Base-by-base conservation (phyloP, 2,329 filamentous ascomycete species). In the Periconia digitata region DNA sequence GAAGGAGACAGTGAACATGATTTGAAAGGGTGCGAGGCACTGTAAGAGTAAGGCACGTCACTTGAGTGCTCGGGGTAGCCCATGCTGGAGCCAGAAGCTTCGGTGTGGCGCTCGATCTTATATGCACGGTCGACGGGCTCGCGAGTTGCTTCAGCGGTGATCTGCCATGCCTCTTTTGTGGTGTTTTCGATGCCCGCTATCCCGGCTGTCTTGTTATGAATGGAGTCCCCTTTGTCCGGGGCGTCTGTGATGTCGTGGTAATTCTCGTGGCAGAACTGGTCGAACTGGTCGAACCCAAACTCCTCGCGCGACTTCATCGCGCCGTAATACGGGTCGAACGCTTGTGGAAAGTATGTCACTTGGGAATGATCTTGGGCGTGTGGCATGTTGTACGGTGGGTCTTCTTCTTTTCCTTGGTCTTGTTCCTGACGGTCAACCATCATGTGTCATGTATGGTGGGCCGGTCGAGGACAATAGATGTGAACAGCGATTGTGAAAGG, bases 61-160 rank as follows among this genome's bases (percentile, higher is more conserved):
- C 37, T 50, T 24, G 21, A 34, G 3, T 20, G 3, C 38, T 56
- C 47, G 24, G 23, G 46, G 22, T 27, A 16, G 27, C 27, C 29
- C 18, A 8, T 35, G 49, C 22, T 23, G 18, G 43, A 40, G 35
- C 53, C 44, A 49, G 55, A 48, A 16, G 21, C 12, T 50, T 56
- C 54, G 44, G 17, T 43, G 24, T 50, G 42, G 5, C 55, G 59
- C 39, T 50, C 39, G 39, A 43, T 17, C 47, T 49, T 49, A 60
- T n/a, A n/a, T n/a, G n/a, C n/a, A n/a, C n/a, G n/a, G n/a, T n/a
- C n/a, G n/a, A n/a, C n/a, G n/a, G n/a, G n/a, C n/a, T n/a, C n/a
- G n/a, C n/a, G n/a, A n/a, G n/a, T n/a, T n/a, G n/a, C 47, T 48
- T 51, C 40, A 40, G 52, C 49, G 12, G 29, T n/a, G n/a, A n/a